Percentiles rank a stretch among this genome's conserved stretches.
These are phyloP conservation scores for Hibiscus trionum DNA, from an alignment of 345 rosid genomes.

Conservation along the genomic window DNA sequence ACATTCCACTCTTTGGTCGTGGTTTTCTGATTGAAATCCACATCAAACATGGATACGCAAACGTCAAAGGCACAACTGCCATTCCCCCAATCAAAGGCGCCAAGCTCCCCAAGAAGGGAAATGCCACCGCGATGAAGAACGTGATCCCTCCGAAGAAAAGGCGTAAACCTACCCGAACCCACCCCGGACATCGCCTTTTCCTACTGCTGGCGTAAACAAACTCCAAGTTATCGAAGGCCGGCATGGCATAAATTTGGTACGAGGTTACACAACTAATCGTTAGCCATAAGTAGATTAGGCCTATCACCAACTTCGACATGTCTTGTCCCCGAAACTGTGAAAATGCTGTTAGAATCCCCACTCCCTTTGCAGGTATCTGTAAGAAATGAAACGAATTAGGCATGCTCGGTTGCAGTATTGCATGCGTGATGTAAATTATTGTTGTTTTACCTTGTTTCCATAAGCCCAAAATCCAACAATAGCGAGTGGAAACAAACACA, in stretches of 20 bases:
- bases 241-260: constrained; percentile 55
- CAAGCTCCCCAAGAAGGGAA: constrained; percentile 42
- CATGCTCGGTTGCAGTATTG: too few species aligned
- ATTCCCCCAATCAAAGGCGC: constrained; percentile 40
- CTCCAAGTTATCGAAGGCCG: constrained; percentile 46
- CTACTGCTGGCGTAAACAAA: constrained; percentile 15
- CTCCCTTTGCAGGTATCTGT: constrained; percentile 22
- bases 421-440: background rate
- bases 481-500: constrained; percentile 21
- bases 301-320: constrained; percentile 20
- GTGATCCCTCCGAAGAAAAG: constrained; percentile 35
- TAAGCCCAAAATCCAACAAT: constrained; percentile 49
- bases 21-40: constrained; percentile 33
- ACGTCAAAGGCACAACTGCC: constrained; percentile 29
- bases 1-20: background rate
- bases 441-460: constrained; percentile 34
- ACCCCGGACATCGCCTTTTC: constrained; percentile 15
- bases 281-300: constrained; percentile 19
- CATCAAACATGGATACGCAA: constrained; percentile 53
- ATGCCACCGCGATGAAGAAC: constrained; percentile 31
- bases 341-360: constrained; percentile 30
- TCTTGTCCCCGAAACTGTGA: constrained; percentile 13
- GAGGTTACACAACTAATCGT: constrained; percentile 26
- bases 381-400: background rate
- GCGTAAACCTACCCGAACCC: constrained; percentile 23